Percentiles rank a stretch among this genome's conserved stretches.
Conservation (phyloP, 257 asterid genomes). For the Nicotiana benthamiana region DNA sequence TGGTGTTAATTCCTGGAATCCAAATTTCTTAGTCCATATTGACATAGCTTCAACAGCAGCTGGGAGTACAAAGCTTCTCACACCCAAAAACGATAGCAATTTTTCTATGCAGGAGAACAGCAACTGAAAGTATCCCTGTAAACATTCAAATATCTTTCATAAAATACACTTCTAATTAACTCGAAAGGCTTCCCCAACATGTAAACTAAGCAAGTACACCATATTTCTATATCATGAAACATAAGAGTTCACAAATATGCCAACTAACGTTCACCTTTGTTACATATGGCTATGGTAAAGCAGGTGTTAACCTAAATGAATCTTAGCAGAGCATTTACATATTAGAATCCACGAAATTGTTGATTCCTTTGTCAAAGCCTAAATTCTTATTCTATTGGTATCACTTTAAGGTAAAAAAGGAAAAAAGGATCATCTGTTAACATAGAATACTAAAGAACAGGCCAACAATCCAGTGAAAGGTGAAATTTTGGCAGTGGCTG, state of each 20-base stretch:
- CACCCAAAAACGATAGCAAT: conserved; percentile 57
- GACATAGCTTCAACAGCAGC: conserved; percentile 82
- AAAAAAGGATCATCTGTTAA: not conserved
- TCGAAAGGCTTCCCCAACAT: not conserved
- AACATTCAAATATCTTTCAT: not conserved
- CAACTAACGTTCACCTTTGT: not conserved
- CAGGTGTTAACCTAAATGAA: not conserved
- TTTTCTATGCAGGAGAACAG: conserved; percentile 76
- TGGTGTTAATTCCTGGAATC: conserved; percentile 49
- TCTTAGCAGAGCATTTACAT: not conserved
- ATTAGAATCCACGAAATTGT: not conserved
- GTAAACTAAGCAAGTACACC: not conserved
- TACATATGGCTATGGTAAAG: not conserved
- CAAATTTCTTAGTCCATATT: conserved; percentile 91
- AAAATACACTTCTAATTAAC: not conserved
- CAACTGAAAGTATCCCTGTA: conserved; percentile 87
- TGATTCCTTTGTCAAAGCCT: not conserved
- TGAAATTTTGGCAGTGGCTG: not conserved
- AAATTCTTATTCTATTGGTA: not conserved
- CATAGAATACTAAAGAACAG: not conserved
- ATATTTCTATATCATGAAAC: not conserved
- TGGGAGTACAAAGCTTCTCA: conserved; percentile 76
- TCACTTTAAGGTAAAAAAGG: not conserved
- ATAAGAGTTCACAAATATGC: not conserved
- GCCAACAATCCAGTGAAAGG: not conserved